Conservation (phyloP, 768 basidiomycete species). For the Pleurotus sapidus region DNA sequence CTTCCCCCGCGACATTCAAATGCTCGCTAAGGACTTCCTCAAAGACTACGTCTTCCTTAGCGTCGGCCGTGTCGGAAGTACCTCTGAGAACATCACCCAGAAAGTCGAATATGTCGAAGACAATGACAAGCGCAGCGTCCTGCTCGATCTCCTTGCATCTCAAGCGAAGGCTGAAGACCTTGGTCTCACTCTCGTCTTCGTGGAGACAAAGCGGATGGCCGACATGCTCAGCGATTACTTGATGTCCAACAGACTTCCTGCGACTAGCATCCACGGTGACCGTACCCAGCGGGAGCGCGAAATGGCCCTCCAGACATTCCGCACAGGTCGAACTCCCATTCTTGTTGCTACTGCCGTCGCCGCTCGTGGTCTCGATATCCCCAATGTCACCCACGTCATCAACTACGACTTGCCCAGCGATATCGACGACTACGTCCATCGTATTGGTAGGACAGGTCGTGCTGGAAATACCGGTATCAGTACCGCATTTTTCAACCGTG, state of each 20-base stretch:
- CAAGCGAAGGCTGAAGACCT: slow-evolving; percentile 51
- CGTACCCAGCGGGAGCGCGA: slow-evolving; percentile 98
- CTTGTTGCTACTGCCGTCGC: slow-evolving; percentile 98
- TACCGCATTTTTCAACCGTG: slow-evolving; percentile 95
- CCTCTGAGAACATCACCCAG: slow-evolving; percentile 99
- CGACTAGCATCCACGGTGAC: slow-evolving; percentile 98
- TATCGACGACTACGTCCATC: slow-evolving; percentile 99
- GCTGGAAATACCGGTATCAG: slow-evolving; percentile 96
- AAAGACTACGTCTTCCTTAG: slow-evolving; percentile 99
- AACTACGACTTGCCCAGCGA: slow-evolving; percentile 98
- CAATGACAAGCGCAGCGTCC: slow-evolving; percentile 91
- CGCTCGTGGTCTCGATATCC: slow-evolving; percentile 98
- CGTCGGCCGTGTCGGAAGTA: slow-evolving; percentile 97
- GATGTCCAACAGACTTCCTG: slow-evolving; percentile 74
- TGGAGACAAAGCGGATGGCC: slow-evolving; percentile 99
- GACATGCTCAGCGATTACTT: slow-evolving; percentile 98
- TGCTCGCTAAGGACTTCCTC: slow-evolving; percentile 92
- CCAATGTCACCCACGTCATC: slow-evolving; percentile 98
- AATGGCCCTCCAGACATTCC: slow-evolving; percentile 92
- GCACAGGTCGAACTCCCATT: slow-evolving; percentile 91
- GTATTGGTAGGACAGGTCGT: slow-evolving; percentile 97
- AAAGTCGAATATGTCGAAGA: slow-evolving; percentile 99
- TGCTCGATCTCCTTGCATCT: slow-evolving; percentile 89
- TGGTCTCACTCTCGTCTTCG: slow-evolving; percentile 93
- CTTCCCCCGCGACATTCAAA: slow-evolving; percentile 98